These are phyloP conservation scores for Kodamaea suecica DNA, from an alignment of 1,139 yeast genomes.

Conservation along the genomic window DNA sequence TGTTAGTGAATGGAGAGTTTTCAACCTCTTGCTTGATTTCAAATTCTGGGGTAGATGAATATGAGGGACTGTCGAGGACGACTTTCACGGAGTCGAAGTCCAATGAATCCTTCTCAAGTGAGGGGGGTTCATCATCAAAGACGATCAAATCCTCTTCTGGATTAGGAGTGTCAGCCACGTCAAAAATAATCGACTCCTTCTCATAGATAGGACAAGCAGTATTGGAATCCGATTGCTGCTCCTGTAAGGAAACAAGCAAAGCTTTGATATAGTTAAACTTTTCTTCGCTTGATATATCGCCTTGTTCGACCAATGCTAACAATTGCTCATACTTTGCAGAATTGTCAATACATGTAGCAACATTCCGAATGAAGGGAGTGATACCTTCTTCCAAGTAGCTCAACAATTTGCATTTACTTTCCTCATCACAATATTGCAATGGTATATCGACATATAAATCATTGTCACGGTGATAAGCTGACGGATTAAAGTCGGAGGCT, in stretches of 20 bases:
- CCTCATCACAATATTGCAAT: slow-evolving; percentile 21
- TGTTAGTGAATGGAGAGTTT: no score
- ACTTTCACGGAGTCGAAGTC: no score
- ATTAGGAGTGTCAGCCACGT: no score
- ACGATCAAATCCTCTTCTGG: no score
- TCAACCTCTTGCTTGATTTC: not conserved
- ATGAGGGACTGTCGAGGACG: not conserved
- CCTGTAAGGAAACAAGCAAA: slow-evolving; percentile 2
- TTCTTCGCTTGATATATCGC: slow-evolving; percentile 20
- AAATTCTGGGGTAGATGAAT: slow-evolving; percentile 1
- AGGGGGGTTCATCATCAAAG: no score
- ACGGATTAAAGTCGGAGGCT: not conserved
- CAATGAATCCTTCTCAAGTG: no score
- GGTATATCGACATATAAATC: slow-evolving; percentile 24
- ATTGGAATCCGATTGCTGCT: no score
- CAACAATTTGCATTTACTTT: slow-evolving; percentile 20
- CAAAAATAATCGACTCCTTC: no score
- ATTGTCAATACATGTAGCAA: slow-evolving; percentile 22
- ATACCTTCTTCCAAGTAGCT: slow-evolving; percentile 17
- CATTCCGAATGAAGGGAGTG: slow-evolving; percentile 20
- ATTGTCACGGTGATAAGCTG: no score
- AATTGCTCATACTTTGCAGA: slow-evolving; percentile 29
- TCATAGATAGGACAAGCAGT: no score
- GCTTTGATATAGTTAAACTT: slow-evolving; percentile 5
- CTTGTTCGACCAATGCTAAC: slow-evolving; percentile 14